Conservation (phyloP, 352 stramenopile species). For the Stramenopiles sp. region DNA sequence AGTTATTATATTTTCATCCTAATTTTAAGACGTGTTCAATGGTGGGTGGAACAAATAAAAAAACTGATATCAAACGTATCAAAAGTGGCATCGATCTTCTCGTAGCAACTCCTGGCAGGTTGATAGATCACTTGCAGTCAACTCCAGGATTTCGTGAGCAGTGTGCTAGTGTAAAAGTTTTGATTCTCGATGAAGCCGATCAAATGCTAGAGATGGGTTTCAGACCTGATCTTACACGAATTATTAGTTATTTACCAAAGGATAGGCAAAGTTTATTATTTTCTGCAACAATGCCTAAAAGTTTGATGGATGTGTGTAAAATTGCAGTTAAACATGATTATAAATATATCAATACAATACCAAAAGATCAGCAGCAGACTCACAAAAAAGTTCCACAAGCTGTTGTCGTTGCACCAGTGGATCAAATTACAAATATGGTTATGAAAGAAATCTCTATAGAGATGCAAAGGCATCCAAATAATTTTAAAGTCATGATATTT, state of each 20-base stretch:
- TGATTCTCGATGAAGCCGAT: slow-evolving; percentile 78
- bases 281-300: slow-evolving; percentile 53
- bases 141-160: slow-evolving; percentile 33
- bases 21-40: slow-evolving; percentile 25
- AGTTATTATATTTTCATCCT: slow-evolving; percentile 11
- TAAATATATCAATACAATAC: slow-evolving; percentile 58
- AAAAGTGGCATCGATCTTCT: slow-evolving; percentile 45
- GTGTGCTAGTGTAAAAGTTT: slow-evolving; percentile 13
- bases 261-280: slow-evolving; percentile 71
- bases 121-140: slow-evolving; percentile 74
- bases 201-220: slow-evolving; percentile 80
- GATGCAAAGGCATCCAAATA: slow-evolving; percentile 22
- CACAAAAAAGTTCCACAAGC: slow-evolving; percentile 30
- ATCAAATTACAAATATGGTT: too few species aligned
- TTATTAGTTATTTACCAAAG: slow-evolving; percentile 23
- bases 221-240: slow-evolving; percentile 43
- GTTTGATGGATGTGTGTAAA: slow-evolving; percentile 38
- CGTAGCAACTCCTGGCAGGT: slow-evolving; percentile 51
- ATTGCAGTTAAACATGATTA: slow-evolving; percentile 41
- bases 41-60: slow-evolving; percentile 49
- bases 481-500: slow-evolving; percentile 85
- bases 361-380: slow-evolving; percentile 41
- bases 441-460: too few species aligned
- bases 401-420: slow-evolving; percentile 24
- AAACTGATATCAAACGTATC: slow-evolving; percentile 19